Percentiles rank a stretch among this genome's conserved stretches.
Conservation (phyloP, 2,329 filamentous ascomycete genomes). For the Xylaria sp. region DNA sequence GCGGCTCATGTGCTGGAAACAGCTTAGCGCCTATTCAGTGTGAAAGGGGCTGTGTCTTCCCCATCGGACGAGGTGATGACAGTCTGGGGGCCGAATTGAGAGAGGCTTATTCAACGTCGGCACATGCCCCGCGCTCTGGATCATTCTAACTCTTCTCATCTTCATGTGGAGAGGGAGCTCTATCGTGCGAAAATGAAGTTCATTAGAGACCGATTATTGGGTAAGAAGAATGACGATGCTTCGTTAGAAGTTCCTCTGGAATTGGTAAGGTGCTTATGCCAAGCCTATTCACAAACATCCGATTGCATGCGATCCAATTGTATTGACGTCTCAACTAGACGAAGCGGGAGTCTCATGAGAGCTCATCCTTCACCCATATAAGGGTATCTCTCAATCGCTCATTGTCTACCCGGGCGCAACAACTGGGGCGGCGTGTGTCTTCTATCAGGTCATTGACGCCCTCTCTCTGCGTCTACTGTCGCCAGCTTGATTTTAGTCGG, state of each 20-base stretch:
- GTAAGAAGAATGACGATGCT: not conserved
- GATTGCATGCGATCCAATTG: too few relatives aligned
- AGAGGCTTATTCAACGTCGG: too few relatives aligned
- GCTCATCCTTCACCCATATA: not conserved
- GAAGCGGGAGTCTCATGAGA: not conserved
- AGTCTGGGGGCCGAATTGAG: too few relatives aligned
- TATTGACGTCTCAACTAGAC: not conserved
- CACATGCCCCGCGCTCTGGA: too few relatives aligned
- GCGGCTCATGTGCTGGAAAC: too few relatives aligned
- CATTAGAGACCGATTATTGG: not conserved
- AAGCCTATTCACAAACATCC: not conserved
- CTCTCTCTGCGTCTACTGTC: slow-evolving; percentile 2
- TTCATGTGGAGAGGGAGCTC: not conserved
- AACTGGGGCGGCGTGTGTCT: slow-evolving; percentile 12
- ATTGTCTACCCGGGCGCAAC: not conserved
- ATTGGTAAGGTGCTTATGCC: not conserved
- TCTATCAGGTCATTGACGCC: not conserved
- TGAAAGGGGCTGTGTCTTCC: too few relatives aligned
- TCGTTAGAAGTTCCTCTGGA: not conserved
- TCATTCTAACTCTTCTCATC: not conserved
- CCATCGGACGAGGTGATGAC: too few relatives aligned
- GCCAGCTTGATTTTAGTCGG: slow-evolving; percentile 1
- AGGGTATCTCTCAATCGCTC: slow-evolving; percentile 2
- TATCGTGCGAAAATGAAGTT: not conserved
- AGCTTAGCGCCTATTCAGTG: too few relatives aligned